Conservation (phyloP, 1,284 basidiomycete genomes). For the Cutaneotrichosporon mucoides region DNA sequence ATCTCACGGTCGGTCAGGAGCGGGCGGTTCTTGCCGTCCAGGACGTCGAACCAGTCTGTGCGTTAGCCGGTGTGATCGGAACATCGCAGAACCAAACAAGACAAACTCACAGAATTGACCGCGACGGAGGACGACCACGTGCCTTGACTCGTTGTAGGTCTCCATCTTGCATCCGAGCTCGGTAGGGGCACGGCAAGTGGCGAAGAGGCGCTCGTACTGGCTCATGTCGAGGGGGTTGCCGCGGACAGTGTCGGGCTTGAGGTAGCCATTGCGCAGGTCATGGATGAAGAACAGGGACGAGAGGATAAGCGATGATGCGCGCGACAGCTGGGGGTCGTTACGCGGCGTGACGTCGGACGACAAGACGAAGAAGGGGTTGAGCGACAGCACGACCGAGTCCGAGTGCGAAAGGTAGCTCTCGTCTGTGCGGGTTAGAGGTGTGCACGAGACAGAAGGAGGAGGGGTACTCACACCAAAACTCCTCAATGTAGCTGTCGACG, state of each 20-base stretch:
- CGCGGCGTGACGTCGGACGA: constrained; percentile 94
- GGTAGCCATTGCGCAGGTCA: constrained; percentile 75
- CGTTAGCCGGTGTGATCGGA: background rate
- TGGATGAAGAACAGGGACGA: constrained; percentile 81
- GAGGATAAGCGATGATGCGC: constrained; percentile 82
- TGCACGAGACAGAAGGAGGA: background rate
- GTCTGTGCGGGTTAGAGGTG: constrained; percentile 52
- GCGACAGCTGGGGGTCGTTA: constrained; percentile 79
- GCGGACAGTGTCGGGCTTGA: constrained; percentile 78
- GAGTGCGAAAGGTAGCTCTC: constrained; percentile 88
- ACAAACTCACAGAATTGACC: constrained; percentile 81
- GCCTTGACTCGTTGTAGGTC: constrained; percentile 65
- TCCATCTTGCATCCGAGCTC: constrained; percentile 88
- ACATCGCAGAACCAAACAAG: background rate
- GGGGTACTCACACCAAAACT: constrained; percentile 73
- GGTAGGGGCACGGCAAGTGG: constrained; percentile 86
- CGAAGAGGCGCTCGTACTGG: constrained; percentile 85
- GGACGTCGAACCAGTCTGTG: constrained; percentile 87
- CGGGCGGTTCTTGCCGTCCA: constrained; percentile 77
- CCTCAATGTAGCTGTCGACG: constrained; percentile 79
- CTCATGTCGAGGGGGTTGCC: constrained; percentile 87
- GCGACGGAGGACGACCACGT: constrained; percentile 81
- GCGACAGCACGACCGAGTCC: constrained; percentile 73
- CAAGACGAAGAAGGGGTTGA: constrained; percentile 96
- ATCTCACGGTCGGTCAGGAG: constrained; percentile 86